A percentile compares a stretch with the other conserved stretches of the same genome.
phyloP scores from a whole-genome alignment of 768 basidiomycete species.

The Amylocystis lapponica region DNA sequence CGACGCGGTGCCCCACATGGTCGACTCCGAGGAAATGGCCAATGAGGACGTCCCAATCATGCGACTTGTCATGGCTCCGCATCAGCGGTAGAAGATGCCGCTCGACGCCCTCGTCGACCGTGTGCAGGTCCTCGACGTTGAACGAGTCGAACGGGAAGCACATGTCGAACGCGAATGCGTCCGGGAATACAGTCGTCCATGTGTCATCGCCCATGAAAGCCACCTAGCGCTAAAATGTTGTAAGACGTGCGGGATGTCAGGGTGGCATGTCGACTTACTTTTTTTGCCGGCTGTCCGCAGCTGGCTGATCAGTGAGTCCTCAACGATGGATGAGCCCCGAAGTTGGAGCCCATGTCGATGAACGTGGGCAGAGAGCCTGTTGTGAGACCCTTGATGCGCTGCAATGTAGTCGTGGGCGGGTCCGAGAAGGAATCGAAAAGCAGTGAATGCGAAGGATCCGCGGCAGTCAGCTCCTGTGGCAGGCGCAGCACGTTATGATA shows the following conservation, averaged over 20 bases:
- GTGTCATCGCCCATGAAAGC: slow-evolving; percentile 98
- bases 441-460: slow-evolving; percentile 67
- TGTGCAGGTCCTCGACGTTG: slow-evolving; percentile 96
- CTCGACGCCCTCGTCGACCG: slow-evolving; percentile 90
- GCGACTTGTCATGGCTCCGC: slow-evolving; percentile 25
- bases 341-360: slow-evolving; percentile 89
- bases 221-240: slow-evolving; percentile 38
- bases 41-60: slow-evolving; percentile 77
- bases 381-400: slow-evolving; percentile 91
- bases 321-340: slow-evolving; percentile 82
- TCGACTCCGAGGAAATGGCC: slow-evolving; percentile 96
- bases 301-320: slow-evolving; percentile 86
- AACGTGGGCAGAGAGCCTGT: slow-evolving; percentile 96
- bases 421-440: slow-evolving; percentile 89
- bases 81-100: slow-evolving; percentile 79
- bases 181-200: slow-evolving; percentile 87
- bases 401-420: slow-evolving; percentile 92
- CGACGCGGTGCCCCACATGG: slow-evolving; percentile 92
- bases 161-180: slow-evolving; percentile 64
- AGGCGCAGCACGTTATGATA: slow-evolving; percentile 82
- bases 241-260: slow-evolving; percentile 7
- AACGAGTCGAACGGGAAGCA: slow-evolving; percentile 91
- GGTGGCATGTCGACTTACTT: slow-evolving; percentile 35
- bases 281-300: slow-evolving; percentile 51
- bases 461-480: slow-evolving; percentile 63